A percentile compares a stretch with the other conserved stretches of the same genome.
Conservation (phyloP, 164 flowering plant species). For the Piper betle region DNA sequence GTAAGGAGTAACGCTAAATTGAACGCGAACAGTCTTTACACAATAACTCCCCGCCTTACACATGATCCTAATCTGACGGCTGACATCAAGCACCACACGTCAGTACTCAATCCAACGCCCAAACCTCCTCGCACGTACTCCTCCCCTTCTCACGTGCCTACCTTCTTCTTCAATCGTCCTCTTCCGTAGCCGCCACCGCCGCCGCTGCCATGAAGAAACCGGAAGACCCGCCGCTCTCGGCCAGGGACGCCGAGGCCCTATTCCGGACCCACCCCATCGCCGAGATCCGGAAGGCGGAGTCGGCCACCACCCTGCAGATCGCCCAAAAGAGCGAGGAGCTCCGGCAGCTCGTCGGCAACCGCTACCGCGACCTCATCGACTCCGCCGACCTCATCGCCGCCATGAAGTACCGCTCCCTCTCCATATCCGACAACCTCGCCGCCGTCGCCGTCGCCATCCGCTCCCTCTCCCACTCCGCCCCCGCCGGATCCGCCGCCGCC, state of each 20-base stretch:
- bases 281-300: conserved; percentile 68
- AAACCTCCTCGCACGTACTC: background rate
- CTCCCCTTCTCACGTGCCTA: background rate
- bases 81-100: no score
- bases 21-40: no score
- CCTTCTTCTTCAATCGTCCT: background rate
- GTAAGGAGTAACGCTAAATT: no score
- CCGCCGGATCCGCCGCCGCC: conserved; percentile 15
- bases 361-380: conserved; percentile 84
- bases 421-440: conserved; percentile 59
- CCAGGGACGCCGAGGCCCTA: conserved; percentile 61
- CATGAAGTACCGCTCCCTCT: conserved; percentile 62
- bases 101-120: no score
- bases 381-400: conserved; percentile 83
- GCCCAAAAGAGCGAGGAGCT: conserved; percentile 77
- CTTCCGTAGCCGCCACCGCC: background rate
- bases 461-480: conserved; percentile 34
- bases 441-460: conserved; percentile 36
- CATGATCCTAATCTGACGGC: no score
- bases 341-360: conserved; percentile 77
- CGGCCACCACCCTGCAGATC: conserved; percentile 54
- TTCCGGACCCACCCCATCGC: conserved; percentile 68
- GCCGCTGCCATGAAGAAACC: background rate
- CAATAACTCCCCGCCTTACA: no score
- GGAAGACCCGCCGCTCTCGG: background rate